Evolutionary conservation across 768 basidiomycete genomes (phyloP).

Genomic region (Rhodotorula kratochvilovae): DNA sequence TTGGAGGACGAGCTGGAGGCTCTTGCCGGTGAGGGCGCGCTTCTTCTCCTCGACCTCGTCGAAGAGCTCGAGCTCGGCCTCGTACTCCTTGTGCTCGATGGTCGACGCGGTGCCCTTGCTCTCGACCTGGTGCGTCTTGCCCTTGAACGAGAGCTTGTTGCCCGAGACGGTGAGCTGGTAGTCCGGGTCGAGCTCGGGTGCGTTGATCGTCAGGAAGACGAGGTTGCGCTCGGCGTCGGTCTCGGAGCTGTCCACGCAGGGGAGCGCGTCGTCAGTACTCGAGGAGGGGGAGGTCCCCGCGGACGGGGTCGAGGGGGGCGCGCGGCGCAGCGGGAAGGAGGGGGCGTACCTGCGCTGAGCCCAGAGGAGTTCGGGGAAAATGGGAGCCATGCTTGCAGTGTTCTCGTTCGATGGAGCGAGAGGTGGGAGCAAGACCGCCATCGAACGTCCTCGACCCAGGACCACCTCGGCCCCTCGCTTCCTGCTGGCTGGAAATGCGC

Average conservation of each 20-base stretch:
- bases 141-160: constrained; percentile 48
- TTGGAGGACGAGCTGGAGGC: constrained; percentile 65
- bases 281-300: neutral
- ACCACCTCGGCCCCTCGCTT: no score
- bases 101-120: constrained; percentile 45
- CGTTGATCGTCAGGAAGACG: constrained; percentile 35
- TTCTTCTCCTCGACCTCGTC: constrained; percentile 67
- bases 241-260: constrained; percentile 43
- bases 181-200: constrained; percentile 32
- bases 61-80: constrained; percentile 70
- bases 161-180: constrained; percentile 43
- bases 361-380: constrained; percentile 78
- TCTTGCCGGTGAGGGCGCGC: constrained; percentile 63
- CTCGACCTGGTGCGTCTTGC: constrained; percentile 43
- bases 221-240: constrained; percentile 47
- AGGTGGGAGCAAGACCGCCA: neutral
- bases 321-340: no score
- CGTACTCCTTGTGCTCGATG: constrained; percentile 61
- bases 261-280: no score
- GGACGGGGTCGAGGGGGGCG: constrained; percentile 49
- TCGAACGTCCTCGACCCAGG: neutral
- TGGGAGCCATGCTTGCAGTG: constrained; percentile 49
- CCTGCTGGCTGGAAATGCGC: no score
- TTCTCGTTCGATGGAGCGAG: neutral
- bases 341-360: constrained; percentile 72